Evolutionary conservation across 139 green algal species (phyloP).

Genomic region (Coelastrella sp.): DNA sequence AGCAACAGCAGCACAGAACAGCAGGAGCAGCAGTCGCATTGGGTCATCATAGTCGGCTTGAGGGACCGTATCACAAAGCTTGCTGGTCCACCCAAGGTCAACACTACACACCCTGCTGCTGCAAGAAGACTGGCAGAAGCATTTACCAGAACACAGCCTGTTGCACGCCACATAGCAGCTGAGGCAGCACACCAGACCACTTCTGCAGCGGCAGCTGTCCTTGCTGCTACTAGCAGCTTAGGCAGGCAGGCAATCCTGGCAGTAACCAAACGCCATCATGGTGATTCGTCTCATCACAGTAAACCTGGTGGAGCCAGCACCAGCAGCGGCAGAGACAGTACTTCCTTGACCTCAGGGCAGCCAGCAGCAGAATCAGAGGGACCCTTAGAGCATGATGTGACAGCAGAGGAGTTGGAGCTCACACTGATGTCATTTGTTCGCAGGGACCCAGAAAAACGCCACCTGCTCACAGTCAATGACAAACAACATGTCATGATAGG

Average conservation of each 20-base stretch:
- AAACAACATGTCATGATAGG: not conserved
- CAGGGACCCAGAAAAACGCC: not conserved
- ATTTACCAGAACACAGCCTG: not conserved
- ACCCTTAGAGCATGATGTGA: not conserved
- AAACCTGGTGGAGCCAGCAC: not conserved
- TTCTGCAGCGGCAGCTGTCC: not conserved
- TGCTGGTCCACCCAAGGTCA: not conserved
- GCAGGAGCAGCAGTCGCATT: not conserved
- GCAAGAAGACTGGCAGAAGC: not conserved
- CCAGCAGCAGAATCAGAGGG: not conserved
- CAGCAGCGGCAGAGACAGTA: not conserved
- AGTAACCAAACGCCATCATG: no score
- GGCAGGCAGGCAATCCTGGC: no score
- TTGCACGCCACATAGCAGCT: not conserved
- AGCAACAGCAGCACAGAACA: not conserved
- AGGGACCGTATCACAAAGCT: not conserved
- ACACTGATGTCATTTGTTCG: not conserved
- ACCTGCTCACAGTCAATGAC: not conserved
- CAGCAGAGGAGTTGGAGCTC: not conserved
- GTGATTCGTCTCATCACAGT: no score
- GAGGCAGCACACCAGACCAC: not conserved
- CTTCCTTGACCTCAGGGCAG: no score
- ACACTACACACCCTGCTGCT: constrained; percentile 18
- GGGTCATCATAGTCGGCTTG: constrained; percentile 4
- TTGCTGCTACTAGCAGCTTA: not conserved